Evolutionary conservation across 139 green algal genomes (phyloP), one percentile per base, ranked within the genome.

Genomic region (Eudorina sp.): DNA sequence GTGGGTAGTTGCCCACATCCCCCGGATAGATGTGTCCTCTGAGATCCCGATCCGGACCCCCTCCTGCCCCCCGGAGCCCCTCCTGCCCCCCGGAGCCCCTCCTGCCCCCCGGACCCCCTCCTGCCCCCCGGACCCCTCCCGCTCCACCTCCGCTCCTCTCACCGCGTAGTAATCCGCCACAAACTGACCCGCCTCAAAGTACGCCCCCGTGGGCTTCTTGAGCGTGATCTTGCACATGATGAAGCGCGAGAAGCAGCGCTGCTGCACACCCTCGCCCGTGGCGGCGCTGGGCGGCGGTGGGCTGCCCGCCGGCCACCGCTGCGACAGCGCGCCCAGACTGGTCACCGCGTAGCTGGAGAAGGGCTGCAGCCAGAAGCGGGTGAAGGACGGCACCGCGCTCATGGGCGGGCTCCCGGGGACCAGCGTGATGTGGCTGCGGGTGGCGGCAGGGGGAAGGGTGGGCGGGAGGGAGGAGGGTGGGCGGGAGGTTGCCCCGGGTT

Each of bases 151-250:
- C n/a, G n/a, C n/a, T n/a, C n/a, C n/a, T n/a, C 48, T 2, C 76
- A 66, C 62, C 81, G 53, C 53, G 80, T 86, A 86, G 45, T 86
- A 48, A 0, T 86, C 29, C 1, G 80, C 80, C 58, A 86, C 80
- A 29, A 86, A 86, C 62, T 86, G 80, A 4, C 80, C 80, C 58
- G 80, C 81, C 18, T 78, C 81, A 25, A 69, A 87, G 43, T 48
- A 87, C 41, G 81, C 64, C 3, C n/a, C 81, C 60, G 81, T 87
- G 8, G 81, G 81, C 46, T 87, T 87, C 45, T 53, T 51, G 11
- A 87, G 81, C 43, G 81, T 87, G 9, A 87, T 78, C 81, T 87
- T 87, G 81, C 81, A 87, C 64, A 87, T 51, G 4, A 87, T 53
- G 60, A 87, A 78, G 6, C 18, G 7, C 1, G 31, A 53, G 43